Conservation (phyloP, 2,329 filamentous ascomycete species). For the Aureobasidium sp. region DNA sequence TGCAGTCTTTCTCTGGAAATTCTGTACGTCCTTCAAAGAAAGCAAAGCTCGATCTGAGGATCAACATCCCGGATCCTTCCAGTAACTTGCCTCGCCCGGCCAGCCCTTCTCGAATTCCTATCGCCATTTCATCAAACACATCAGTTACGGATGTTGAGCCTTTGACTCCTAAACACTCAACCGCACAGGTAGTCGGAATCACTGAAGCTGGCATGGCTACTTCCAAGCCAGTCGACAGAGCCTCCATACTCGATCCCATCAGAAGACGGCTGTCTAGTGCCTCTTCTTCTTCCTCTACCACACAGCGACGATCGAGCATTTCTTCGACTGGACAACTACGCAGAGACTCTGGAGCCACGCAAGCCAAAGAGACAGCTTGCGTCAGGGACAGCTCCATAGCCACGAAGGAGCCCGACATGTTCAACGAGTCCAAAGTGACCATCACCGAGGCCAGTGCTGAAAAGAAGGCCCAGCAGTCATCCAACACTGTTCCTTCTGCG, state of each 20-base stretch:
- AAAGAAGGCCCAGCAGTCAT: background rate
- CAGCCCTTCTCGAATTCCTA: constrained; percentile 6
- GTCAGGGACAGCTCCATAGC: background rate
- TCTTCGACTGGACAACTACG: background rate
- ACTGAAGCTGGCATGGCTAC: background rate
- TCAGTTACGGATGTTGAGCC: background rate
- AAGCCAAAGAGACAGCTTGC: background rate
- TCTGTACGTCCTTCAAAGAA: background rate
- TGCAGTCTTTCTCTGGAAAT: background rate
- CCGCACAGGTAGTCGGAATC: background rate
- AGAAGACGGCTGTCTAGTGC: constrained; percentile 9
- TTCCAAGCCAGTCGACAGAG: background rate
- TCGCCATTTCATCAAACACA: background rate
- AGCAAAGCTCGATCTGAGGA: background rate
- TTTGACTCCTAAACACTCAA: background rate
- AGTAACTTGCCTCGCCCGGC: background rate
- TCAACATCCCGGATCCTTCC: constrained; percentile 1
- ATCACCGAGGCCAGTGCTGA: background rate
- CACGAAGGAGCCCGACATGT: background rate
- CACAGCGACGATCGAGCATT: background rate
- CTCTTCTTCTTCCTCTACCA: background rate
- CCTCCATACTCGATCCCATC: constrained; percentile 10
- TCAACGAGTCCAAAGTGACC: background rate
- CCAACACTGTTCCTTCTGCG: background rate
- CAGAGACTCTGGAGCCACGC: background rate